phyloP scores from a whole-genome alignment of 2,329 filamentous ascomycete genomes.

The Ophiostoma populinum region DNA sequence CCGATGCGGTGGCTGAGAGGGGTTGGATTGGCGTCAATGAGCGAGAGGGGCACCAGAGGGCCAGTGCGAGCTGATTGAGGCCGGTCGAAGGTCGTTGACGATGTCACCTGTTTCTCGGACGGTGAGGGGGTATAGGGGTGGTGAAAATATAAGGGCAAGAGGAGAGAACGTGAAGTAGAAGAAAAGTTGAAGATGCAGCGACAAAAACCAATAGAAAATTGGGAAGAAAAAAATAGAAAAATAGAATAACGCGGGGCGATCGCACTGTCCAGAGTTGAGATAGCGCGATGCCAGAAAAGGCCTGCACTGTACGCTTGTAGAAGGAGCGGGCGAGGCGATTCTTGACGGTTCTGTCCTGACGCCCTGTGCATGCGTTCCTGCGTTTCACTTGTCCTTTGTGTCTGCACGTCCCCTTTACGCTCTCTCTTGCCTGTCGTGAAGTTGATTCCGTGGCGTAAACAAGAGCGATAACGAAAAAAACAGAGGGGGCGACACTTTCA shows the following conservation, averaged over 20 bases:
- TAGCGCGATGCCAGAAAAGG: background rate
- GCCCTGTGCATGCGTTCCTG: too few relatives aligned
- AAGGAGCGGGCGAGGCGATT: too few relatives aligned
- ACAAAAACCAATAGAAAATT: conserved; percentile 1
- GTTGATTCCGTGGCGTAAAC: too few relatives aligned
- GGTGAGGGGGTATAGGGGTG: conserved; percentile 1
- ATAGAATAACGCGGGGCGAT: conserved; percentile 4
- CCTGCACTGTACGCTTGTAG: too few relatives aligned
- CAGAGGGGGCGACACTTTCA: too few relatives aligned
- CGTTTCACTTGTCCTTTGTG: too few relatives aligned
- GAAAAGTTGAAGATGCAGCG: background rate
- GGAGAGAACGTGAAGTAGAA: background rate
- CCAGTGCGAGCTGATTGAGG: background rate
- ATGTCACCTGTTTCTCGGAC: background rate
- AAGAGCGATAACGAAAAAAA: too few relatives aligned
- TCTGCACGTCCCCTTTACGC: too few relatives aligned
- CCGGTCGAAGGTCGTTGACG: background rate
- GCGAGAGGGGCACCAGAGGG: background rate
- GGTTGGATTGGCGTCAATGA: conserved; percentile 1
- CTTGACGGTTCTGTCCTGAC: too few relatives aligned
- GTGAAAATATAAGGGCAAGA: background rate
- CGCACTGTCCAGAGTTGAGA: background rate
- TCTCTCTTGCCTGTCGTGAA: too few relatives aligned
- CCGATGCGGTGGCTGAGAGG: conserved; percentile 1
- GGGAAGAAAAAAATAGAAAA: background rate